Base-by-base conservation (phyloP, 1,284 basidiomycete genomes). In the Marasmius tenuissimus region DNA sequence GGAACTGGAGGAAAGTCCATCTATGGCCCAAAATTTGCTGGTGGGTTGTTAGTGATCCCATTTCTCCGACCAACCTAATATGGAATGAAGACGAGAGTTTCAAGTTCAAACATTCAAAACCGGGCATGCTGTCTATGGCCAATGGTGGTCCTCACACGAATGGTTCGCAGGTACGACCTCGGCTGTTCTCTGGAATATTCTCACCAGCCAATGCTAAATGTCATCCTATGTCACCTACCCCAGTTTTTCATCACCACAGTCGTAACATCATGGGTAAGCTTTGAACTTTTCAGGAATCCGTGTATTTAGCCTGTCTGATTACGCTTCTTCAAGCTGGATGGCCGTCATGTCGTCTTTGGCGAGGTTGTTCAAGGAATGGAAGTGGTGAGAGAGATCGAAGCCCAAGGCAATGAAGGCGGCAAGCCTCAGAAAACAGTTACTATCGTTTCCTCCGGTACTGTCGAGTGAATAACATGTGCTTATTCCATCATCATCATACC, bases 1-100 rank as follows among this genome's bases (percentile, higher is more conserved):
- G 96, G 97, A 14, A 98, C 94, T 1, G 96, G 97, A 63, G 94
- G 93, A 59, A 91, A 90, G 76, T 94, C 90, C 33, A 98, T 98
- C 76, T 98, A 96, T 69, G 96, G 96, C 66, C 84, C 86, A 67
- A 94, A 91, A 72, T 94, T 92, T 66, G 75, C 68, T n/a, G 90
- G 89, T 88, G 57, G 63, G 78, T 68, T 45, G 12, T 20, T 34
- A 27, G 48, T 33, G 34, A 61, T 39, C 40, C 10, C 33, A 18
- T 45, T 38, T 20, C 7, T 39, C 18, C 38, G 27, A 27, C 27
- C 27, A 27, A 27, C 27, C 27, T 27, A 27, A n/a, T 20, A n/a
- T 14, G 18, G 16, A 33, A 38, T 22, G 35, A 69, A 85, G 96
- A 97, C 71, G 96, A 98, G 78, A 94, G 91, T 78, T 97, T 98